phyloP scores from a whole-genome alignment of 1,284 basidiomycete genomes.

The Sphaerobolus stellatus region DNA sequence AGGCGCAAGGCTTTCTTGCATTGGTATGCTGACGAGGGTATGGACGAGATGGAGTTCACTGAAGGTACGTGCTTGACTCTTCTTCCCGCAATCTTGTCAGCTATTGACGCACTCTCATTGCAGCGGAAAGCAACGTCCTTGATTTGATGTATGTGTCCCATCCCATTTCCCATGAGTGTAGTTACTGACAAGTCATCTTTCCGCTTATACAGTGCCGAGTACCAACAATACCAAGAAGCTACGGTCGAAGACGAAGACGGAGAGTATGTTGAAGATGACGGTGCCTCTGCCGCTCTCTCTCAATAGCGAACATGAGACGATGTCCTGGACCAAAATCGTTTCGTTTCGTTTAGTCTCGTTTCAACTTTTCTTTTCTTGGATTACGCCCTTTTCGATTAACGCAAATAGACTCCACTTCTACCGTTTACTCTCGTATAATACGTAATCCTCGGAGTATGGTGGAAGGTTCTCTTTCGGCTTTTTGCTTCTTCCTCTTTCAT shows the following conservation, averaged over 20 bases:
- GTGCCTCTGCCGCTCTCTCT: too few relatives aligned
- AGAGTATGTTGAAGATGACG: conserved; percentile 27
- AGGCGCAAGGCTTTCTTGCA: conserved; percentile 85
- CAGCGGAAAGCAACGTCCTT: conserved; percentile 76
- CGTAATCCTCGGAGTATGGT: too few relatives aligned
- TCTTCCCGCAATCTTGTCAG: conserved; percentile 7
- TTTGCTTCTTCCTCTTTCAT: too few relatives aligned
- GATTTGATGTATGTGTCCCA: conserved; percentile 72
- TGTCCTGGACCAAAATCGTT: too few relatives aligned
- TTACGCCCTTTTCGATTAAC: too few relatives aligned
- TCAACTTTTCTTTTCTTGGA: too few relatives aligned
- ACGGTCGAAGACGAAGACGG: conserved; percentile 42
- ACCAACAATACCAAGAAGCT: conserved; percentile 77
- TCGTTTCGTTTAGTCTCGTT: too few relatives aligned
- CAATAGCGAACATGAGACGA: too few relatives aligned
- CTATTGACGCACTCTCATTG: background rate
- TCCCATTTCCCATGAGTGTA: background rate
- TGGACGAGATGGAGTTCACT: conserved; percentile 91
- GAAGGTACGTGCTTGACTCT: conserved; percentile 42
- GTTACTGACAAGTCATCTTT: conserved; percentile 13
- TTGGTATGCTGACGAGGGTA: conserved; percentile 90
- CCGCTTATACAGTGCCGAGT: conserved; percentile 52
- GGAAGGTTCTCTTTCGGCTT: too few relatives aligned
- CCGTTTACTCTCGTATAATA: too few relatives aligned
- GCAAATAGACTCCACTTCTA: too few relatives aligned